Percentiles rank a stretch among this genome's conserved stretches.
Evolutionary conservation across 306 rosid genomes (phyloP).

Genomic region (Pachyrhizus erosus): DNA sequence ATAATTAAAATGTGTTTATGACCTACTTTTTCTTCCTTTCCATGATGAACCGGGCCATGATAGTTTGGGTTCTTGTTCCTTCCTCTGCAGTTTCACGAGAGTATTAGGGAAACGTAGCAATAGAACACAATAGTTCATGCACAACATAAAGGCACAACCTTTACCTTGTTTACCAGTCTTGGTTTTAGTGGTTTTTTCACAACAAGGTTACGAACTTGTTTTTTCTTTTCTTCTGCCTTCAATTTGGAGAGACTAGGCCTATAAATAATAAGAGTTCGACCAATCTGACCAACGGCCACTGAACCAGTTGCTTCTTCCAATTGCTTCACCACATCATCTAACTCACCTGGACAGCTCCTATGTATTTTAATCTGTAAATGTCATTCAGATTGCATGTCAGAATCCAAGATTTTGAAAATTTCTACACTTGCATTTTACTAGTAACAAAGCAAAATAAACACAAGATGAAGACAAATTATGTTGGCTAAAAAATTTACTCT

Average conservation of each 20-base stretch:
- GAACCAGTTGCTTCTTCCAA: conserved; percentile 76
- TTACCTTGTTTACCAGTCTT: conserved; percentile 46
- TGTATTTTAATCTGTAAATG: conserved; percentile 79
- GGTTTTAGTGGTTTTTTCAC: conserved; percentile 50
- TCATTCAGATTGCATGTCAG: conserved; percentile 24
- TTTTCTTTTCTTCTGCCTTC: conserved; percentile 89
- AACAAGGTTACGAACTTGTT: conserved; percentile 51
- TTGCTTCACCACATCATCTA: conserved; percentile 74
- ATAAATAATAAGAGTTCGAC: conserved; percentile 79
- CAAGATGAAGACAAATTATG: neutral
- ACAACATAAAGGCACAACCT: neutral
- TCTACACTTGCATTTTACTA: neutral
- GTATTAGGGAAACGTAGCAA: conserved; percentile 4
- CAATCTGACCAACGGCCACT: conserved; percentile 75
- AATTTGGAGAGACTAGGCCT: conserved; percentile 83
- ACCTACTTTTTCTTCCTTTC: conserved; percentile 55
- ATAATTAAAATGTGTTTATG: conserved; percentile 12
- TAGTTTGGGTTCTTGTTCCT: conserved; percentile 41
- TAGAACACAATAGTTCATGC: neutral
- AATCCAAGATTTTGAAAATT: neutral
- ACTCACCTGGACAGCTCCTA: conserved; percentile 84
- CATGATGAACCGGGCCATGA: conserved; percentile 60
- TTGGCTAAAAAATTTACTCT: neutral
- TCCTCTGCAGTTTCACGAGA: conserved; percentile 54
- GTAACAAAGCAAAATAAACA: neutral